phyloP scores from a whole-genome alignment of 2,329 filamentous ascomycete species.

The Calonectria pseudoturangicola region DNA sequence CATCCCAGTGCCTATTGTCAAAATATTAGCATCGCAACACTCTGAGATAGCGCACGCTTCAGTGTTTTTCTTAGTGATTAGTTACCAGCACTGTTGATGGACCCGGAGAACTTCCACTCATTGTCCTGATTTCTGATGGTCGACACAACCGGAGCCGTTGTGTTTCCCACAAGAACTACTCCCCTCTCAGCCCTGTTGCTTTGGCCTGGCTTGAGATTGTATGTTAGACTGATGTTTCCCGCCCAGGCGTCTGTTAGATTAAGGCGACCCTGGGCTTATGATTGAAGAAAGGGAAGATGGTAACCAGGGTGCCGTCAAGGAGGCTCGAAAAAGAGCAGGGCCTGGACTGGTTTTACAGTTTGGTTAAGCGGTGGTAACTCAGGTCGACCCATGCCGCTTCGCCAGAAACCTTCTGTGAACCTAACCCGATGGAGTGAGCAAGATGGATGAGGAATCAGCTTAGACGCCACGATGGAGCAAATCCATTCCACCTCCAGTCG shows the following conservation, averaged over 20 bases:
- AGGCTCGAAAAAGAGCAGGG: not conserved
- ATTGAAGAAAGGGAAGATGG: not conserved
- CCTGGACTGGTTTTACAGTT: conserved; percentile 14
- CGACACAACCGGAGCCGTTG: not conserved
- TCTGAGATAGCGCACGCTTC: not conserved
- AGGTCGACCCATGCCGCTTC: not conserved
- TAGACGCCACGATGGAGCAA: not conserved
- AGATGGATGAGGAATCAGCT: conserved; percentile 6
- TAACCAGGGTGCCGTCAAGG: not conserved
- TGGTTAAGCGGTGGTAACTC: not conserved
- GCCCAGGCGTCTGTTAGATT: not conserved
- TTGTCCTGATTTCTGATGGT: not conserved
- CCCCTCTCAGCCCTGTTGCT: not conserved
- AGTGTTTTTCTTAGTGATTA: no score
- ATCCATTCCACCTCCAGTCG: conserved; percentile 1
- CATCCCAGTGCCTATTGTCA: not conserved
- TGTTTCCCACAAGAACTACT: not conserved
- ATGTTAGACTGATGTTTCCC: no score
- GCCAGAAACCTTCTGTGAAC: not conserved
- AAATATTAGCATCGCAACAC: not conserved
- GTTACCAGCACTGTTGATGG: not conserved
- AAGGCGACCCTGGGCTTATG: not conserved
- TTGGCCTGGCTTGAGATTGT: not conserved
- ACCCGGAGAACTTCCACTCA: not conserved
- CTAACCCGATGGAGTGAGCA: conserved; percentile 6